A percentile compares a stretch with the other conserved stretches of the same genome.
phyloP scores from a whole-genome alignment of 1,284 basidiomycete species.

The Cyathus pygmaeus region DNA sequence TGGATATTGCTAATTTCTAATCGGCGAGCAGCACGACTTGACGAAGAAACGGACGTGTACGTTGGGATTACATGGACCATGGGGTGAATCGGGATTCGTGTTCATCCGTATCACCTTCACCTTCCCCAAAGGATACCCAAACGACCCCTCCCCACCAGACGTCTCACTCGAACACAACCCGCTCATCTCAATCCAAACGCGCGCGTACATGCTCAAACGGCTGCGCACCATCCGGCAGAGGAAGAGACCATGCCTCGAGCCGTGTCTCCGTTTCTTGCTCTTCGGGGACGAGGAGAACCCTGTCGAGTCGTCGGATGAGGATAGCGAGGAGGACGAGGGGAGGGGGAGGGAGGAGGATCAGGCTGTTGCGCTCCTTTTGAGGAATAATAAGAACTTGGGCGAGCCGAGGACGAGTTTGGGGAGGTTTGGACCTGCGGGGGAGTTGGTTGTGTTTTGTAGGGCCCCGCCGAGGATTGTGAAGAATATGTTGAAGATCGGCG shows the following conservation, averaged over 20 bases:
- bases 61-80: slow-evolving; percentile 88
- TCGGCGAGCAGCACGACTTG: slow-evolving; percentile 72
- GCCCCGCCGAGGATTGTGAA: slow-evolving; percentile 77
- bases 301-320: slow-evolving; percentile 58
- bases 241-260: slow-evolving; percentile 82
- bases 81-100: slow-evolving; percentile 83
- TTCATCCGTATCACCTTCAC: slow-evolving; percentile 92
- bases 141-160: slow-evolving; percentile 67
- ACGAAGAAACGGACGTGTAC: slow-evolving; percentile 85
- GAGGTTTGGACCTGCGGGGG: slow-evolving; percentile 85
- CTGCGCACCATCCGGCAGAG: slow-evolving; percentile 77
- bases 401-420: slow-evolving; percentile 86
- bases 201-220: slow-evolving; percentile 80
- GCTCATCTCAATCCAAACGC: slow-evolving; percentile 78
- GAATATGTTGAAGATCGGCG: slow-evolving; percentile 57
- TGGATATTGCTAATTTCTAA: slow-evolving; percentile 1
- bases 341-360: slow-evolving; percentile 55
- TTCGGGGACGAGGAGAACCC: slow-evolving; percentile 69
- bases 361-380: slow-evolving; percentile 61
- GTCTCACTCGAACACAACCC: slow-evolving; percentile 88
- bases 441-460: slow-evolving; percentile 88
- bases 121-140: slow-evolving; percentile 88
- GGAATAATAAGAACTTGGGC: slow-evolving; percentile 78
- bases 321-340: slow-evolving; percentile 48
- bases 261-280: slow-evolving; percentile 83